Percentiles rank a stretch among this genome's conserved stretches.
These are phyloP conservation scores for Phaeosphaeria sp. DNA, from an alignment of 2,329 filamentous ascomycete genomes.

Conservation along the genomic window DNA sequence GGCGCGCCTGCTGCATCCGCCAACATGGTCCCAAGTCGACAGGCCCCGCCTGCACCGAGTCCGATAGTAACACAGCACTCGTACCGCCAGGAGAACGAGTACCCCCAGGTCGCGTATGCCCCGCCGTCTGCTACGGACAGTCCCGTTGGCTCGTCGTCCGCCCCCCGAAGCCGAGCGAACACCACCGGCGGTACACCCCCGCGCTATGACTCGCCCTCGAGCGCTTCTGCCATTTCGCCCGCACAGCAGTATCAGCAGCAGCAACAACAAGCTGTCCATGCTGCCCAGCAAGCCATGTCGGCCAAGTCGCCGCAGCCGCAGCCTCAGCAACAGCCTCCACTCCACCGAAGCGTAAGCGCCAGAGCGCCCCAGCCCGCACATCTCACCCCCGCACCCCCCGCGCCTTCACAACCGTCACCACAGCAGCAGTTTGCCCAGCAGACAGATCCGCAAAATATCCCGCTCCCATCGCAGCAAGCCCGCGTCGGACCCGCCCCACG, in stretches of 20 bases:
- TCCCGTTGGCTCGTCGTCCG: slow-evolving; percentile 43
- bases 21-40: slow-evolving; percentile 63
- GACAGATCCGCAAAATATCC: slow-evolving; percentile 52
- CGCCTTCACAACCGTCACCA: slow-evolving; percentile 53
- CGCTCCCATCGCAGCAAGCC: slow-evolving; percentile 56
- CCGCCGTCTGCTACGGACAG: slow-evolving; percentile 50
- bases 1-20: slow-evolving; percentile 51
- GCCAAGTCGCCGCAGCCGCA: slow-evolving; percentile 53
- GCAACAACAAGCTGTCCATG: slow-evolving; percentile 80
- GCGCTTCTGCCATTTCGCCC: slow-evolving; percentile 44
- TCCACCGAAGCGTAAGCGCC: slow-evolving; percentile 78
- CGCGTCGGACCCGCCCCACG: slow-evolving; percentile 66
- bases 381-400: slow-evolving; percentile 49
- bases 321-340: slow-evolving; percentile 57
- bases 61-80: slow-evolving; percentile 39
- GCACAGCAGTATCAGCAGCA: slow-evolving; percentile 73
- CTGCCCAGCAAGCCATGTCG: slow-evolving; percentile 79
- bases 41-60: slow-evolving; percentile 64
- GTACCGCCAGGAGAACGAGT: slow-evolving; percentile 49
- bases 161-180: slow-evolving; percentile 52
- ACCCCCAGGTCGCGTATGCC: slow-evolving; percentile 51
- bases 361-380: slow-evolving; percentile 52
- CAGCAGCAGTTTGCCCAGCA: slow-evolving; percentile 58
- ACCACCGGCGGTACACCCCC: slow-evolving; percentile 50
- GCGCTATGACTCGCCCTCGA: slow-evolving; percentile 55